Conservation (phyloP, 352 stramenopile species). For the Globisporangium recalcitrans region DNA sequence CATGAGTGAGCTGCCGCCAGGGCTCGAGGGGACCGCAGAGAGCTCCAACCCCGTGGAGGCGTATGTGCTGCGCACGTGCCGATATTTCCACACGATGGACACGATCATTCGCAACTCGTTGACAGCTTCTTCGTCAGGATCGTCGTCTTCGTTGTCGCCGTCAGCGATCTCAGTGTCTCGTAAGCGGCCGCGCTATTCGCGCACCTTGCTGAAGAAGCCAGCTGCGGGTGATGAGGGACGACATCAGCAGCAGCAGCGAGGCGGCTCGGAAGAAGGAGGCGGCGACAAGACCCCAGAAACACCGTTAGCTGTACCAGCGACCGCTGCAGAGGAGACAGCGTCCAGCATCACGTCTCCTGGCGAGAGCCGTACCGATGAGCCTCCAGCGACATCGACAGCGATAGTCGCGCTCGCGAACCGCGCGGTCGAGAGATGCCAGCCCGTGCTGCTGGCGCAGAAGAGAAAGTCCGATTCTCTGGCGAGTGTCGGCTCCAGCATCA, state of each 20-base stretch:
- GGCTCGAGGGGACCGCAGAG: not conserved
- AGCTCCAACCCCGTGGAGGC: slow-evolving; percentile 29
- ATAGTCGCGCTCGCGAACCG: not conserved
- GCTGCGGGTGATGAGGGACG: not conserved
- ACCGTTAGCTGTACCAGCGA: too few species aligned
- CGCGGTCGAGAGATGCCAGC: slow-evolving; percentile 4
- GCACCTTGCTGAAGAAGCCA: not conserved
- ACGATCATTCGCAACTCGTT: slow-evolving; percentile 40
- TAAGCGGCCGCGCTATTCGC: not conserved
- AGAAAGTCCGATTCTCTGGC: not conserved
- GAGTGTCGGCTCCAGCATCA: not conserved
- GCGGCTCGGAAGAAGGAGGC: not conserved
- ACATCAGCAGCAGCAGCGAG: not conserved
- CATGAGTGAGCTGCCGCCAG: not conserved
- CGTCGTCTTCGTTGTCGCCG: not conserved
- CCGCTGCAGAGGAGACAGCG: not conserved
- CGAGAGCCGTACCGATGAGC: not conserved
- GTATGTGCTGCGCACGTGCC: slow-evolving; percentile 53
- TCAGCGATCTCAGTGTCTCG: not conserved
- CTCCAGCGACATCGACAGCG: not conserved
- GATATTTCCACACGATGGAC: slow-evolving; percentile 70
- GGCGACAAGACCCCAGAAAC: not conserved
- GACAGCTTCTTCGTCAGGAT: slow-evolving; percentile 5
- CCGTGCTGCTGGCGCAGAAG: not conserved
- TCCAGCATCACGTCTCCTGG: not conserved